A percentile compares a stretch with the other conserved stretches of the same genome.
Evolutionary conservation across 306 rosid species (phyloP).

Genomic region (Cicer chorassanicum): DNA sequence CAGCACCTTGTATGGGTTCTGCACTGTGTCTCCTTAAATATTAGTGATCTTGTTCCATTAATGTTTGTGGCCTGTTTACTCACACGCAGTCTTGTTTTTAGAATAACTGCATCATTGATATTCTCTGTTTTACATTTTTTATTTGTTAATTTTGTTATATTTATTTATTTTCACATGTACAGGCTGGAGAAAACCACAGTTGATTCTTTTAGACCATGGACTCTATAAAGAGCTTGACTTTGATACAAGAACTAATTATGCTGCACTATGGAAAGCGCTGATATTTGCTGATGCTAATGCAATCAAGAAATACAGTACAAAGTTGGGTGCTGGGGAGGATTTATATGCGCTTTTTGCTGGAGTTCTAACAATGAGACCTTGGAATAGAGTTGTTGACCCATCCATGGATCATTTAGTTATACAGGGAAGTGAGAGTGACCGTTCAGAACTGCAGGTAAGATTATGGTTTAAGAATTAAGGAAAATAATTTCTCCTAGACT

Average conservation of each 20-base stretch:
- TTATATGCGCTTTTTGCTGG: slow-evolving; percentile 92
- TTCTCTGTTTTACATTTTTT: slow-evolving; percentile 28
- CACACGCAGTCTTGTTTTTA: slow-evolving; percentile 8
- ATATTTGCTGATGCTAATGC: slow-evolving; percentile 80
- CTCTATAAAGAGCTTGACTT: slow-evolving; percentile 91
- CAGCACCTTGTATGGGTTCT: not conserved
- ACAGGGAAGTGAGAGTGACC: slow-evolving; percentile 69
- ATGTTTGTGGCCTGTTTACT: slow-evolving; percentile 32
- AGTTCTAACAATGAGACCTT: slow-evolving; percentile 94
- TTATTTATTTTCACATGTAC: slow-evolving; percentile 42
- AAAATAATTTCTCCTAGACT: slow-evolving; percentile 8
- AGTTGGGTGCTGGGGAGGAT: slow-evolving; percentile 98
- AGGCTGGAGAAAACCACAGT: slow-evolving; percentile 94
- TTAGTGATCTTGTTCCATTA: slow-evolving; percentile 5
- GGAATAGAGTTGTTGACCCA: slow-evolving; percentile 84
- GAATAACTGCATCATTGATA: slow-evolving; percentile 10
- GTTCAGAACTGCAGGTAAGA: slow-evolving; percentile 88
- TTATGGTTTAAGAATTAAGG: slow-evolving; percentile 26
- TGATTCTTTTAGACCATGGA: slow-evolving; percentile 92
- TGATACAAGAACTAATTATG: slow-evolving; percentile 78
- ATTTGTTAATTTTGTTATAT: slow-evolving; percentile 23
- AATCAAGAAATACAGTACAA: slow-evolving; percentile 84
- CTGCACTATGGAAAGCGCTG: slow-evolving; percentile 92
- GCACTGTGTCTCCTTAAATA: not conserved
- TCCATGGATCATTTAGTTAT: slow-evolving; percentile 90